Base-by-base conservation (phyloP, 129 eudicot species). In the Chrysanthemum makinoi region DNA sequence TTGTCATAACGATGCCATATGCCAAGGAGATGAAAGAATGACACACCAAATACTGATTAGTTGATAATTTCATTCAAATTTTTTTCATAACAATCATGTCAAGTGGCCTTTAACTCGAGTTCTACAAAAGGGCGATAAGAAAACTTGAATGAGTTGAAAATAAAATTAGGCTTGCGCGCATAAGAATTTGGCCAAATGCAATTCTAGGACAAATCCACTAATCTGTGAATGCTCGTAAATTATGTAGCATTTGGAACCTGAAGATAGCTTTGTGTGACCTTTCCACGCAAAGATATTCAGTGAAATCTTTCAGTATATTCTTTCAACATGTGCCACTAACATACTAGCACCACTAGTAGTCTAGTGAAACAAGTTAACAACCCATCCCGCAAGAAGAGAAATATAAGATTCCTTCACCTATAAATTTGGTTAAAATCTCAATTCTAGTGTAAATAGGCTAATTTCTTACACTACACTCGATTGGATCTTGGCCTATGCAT, bases 11-110 rank as follows among this genome's bases (percentile, higher is more conserved):
- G 19, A 16, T 53, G 6, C n/a, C 11, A 16, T 17, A 65, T 22
- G 65, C 72, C 35, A 3, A 6, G 56, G 24, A 72, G 30, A 72
- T 60, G 68, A 72, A 60, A 46, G 9, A 70, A 11, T 15, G 58
- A 16, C 5, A 35, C 19, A 15, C 74, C 7, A 70, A 70, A 35
- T 19, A 55, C 12, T 7, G 14, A 17, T 26, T 3, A 10, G 14
- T 15, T 49, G 65, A 18, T n/a, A 54, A 5, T 69, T 53, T 33
- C 4, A 15, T 9, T 14, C 4, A 33, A 39, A 0, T 22, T 66
- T 5, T 10, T 48, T 47, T 66, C 56, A 66, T 19, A 48, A 18
- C 24, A 2, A 48, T 46, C 73, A 28, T 52, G 48, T 30, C 73
- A 68, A 51, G 5, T 48, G 35, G 12, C 14, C 60, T 68, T 68